Percentiles rank a stretch among this genome's conserved stretches.
phyloP scores from a whole-genome alignment of 2,329 filamentous ascomycete genomes.

The Fusarium albosuccineum region DNA sequence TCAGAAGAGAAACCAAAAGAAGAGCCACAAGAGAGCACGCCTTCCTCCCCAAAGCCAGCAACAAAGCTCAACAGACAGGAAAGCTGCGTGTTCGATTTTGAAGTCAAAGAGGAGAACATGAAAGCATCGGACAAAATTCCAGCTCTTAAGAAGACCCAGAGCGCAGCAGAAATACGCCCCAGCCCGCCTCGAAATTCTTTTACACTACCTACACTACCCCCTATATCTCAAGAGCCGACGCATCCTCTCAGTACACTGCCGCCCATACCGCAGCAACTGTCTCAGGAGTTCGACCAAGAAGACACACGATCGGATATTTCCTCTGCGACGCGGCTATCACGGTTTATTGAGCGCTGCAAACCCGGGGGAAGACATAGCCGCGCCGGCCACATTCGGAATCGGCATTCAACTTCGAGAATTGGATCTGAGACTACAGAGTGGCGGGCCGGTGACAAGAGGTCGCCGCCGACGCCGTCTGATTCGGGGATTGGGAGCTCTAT shows the following conservation, averaged over 20 bases:
- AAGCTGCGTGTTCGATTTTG: not conserved
- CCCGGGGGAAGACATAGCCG: not conserved
- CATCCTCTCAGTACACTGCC: not conserved
- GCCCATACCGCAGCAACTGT: not conserved
- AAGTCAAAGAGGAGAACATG: not conserved
- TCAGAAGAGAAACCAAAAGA: not conserved
- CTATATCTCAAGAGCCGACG: not conserved
- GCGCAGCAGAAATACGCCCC: not conserved
- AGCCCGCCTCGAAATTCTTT: conserved; percentile 7
- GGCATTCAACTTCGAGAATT: not conserved
- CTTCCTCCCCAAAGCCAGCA: too few relatives aligned
- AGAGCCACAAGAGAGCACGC: not conserved
- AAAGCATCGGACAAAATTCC: not conserved
- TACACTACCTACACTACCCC: not conserved
- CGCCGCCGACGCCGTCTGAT: conserved; percentile 12
- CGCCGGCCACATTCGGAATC: not conserved
- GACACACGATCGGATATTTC: conserved; percentile 14
- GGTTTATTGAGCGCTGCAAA: conserved; percentile 10
- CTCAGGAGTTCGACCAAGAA: not conserved
- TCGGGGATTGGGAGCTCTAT: conserved; percentile 31
- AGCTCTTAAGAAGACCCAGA: not conserved
- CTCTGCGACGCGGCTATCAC: conserved; percentile 6
- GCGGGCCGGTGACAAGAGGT: not conserved
- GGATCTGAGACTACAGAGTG: not conserved
- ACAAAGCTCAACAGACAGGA: not conserved